Percentiles rank a stretch among this genome's conserved stretches.
These are phyloP conservation scores for Boletus reticuloceps DNA, from an alignment of 768 basidiomycete species.

Conservation along the genomic window DNA sequence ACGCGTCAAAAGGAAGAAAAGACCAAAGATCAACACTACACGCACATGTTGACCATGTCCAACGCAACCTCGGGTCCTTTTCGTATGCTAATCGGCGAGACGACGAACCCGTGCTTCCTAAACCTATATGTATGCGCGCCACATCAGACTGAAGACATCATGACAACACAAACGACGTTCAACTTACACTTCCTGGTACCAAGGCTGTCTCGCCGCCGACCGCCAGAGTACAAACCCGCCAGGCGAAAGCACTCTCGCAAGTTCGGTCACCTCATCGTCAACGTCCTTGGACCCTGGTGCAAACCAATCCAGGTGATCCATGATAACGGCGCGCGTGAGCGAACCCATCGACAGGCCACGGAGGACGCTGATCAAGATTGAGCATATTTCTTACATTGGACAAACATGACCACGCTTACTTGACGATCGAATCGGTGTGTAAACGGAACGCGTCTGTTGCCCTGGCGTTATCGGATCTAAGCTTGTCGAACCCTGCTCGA, in stretches of 20 bases:
- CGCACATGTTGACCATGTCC: conserved; percentile 71
- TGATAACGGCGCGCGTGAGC: conserved; percentile 62
- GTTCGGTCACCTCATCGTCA: conserved; percentile 52
- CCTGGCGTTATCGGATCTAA: conserved; percentile 46
- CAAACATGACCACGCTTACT: conserved; percentile 38
- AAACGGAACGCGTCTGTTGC: conserved; percentile 57
- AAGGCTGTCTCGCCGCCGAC: conserved; percentile 59
- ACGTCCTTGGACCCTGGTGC: conserved; percentile 44
- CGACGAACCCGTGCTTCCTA: conserved; percentile 49
- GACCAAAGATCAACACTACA: background rate
- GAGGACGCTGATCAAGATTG: conserved; percentile 37
- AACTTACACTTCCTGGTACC: conserved; percentile 55
- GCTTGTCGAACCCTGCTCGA: conserved; percentile 52
- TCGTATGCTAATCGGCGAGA: conserved; percentile 51
- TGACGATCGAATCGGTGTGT: conserved; percentile 70
- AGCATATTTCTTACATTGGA: background rate
- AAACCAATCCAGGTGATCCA: conserved; percentile 71
- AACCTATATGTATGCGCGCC: conserved; percentile 36
- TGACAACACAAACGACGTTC: no score
- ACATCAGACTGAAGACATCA: no score
- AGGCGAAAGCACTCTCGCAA: conserved; percentile 52
- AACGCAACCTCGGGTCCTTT: conserved; percentile 47
- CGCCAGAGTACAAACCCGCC: conserved; percentile 69
- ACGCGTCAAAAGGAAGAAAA: background rate
- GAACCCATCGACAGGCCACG: conserved; percentile 42